Conservation (phyloP, 2,329 filamentous ascomycete genomes). For the Fusarium palustre region DNA sequence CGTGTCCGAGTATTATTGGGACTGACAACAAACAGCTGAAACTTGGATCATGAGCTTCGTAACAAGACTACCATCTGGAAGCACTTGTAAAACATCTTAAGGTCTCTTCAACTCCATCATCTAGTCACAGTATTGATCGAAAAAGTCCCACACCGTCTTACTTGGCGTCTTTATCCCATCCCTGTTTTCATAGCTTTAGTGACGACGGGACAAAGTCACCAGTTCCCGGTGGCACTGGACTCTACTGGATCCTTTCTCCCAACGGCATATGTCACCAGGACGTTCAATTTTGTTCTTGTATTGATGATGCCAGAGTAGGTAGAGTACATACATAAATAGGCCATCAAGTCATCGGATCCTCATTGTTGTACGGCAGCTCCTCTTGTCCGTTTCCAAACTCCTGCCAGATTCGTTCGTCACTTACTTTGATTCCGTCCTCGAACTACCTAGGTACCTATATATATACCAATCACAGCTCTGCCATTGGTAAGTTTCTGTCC, state of each 20-base stretch:
- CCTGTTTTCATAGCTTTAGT: slow-evolving; percentile 46
- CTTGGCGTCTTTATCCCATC: slow-evolving; percentile 45
- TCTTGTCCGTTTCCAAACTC: slow-evolving; percentile 11
- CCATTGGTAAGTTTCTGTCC: slow-evolving; percentile 46
- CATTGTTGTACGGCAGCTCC: slow-evolving; percentile 3
- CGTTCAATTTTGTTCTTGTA: slow-evolving; percentile 14
- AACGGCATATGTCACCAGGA: slow-evolving; percentile 41
- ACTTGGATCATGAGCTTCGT: neutral
- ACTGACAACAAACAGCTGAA: neutral
- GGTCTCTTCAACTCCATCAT: slow-evolving; percentile 16
- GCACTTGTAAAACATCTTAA: neutral
- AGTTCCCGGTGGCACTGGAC: slow-evolving; percentile 37
- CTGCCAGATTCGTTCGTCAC: slow-evolving; percentile 1
- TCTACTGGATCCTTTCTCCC: slow-evolving; percentile 3
- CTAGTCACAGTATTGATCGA: slow-evolving; percentile 40
- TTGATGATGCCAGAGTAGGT: slow-evolving; percentile 16
- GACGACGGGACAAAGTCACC: slow-evolving; percentile 44
- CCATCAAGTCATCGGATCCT: slow-evolving; percentile 2
- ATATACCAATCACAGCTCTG: slow-evolving; percentile 39
- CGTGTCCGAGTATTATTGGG: neutral
- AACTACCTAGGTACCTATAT: neutral
- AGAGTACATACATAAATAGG: slow-evolving; percentile 24
- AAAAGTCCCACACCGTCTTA: slow-evolving; percentile 33
- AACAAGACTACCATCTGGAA: slow-evolving; percentile 1
- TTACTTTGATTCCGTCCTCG: neutral